Evolutionary conservation across 352 stramenopile genomes (phyloP).

Genomic region (Blastocystis sp.): DNA sequence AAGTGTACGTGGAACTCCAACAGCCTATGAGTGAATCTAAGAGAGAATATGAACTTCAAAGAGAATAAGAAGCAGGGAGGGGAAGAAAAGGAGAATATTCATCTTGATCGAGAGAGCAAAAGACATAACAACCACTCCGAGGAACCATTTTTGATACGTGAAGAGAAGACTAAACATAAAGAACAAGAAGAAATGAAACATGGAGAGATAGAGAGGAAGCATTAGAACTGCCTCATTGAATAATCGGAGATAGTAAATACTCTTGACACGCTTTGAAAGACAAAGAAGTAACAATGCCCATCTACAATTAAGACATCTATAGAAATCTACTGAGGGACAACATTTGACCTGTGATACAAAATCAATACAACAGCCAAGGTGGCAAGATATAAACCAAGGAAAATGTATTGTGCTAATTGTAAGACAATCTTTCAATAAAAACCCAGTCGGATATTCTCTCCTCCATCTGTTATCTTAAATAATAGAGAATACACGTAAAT

Average conservation of each 20-base stretch:
- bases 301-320: neutral
- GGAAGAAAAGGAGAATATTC: constrained; percentile 94
- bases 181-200: constrained; percentile 75
- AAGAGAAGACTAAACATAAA: constrained; percentile 66
- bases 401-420: constrained; percentile 81
- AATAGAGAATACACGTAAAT: constrained; percentile 89
- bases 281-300: constrained; percentile 82
- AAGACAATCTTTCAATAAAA: constrained; percentile 60
- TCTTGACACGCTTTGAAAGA: constrained; percentile 89
- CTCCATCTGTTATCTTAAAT: constrained; percentile 78
- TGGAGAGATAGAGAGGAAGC: constrained; percentile 84
- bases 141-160: constrained; percentile 65
- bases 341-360: constrained; percentile 72
- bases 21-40: constrained; percentile 63
- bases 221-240: constrained; percentile 96
- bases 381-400: constrained; percentile 85
- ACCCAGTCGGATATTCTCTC: constrained; percentile 74
- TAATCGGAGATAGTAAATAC: constrained; percentile 91
- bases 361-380: constrained; percentile 78
- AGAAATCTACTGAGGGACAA: constrained; percentile 3
- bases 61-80: constrained; percentile 86
- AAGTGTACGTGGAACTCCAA: constrained; percentile 74
- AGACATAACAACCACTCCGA: constrained; percentile 77
- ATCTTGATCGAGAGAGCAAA: constrained; percentile 95
- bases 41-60: constrained; percentile 70